phyloP scores from a whole-genome alignment of 1,284 basidiomycete genomes.

The Naganishia albida region DNA sequence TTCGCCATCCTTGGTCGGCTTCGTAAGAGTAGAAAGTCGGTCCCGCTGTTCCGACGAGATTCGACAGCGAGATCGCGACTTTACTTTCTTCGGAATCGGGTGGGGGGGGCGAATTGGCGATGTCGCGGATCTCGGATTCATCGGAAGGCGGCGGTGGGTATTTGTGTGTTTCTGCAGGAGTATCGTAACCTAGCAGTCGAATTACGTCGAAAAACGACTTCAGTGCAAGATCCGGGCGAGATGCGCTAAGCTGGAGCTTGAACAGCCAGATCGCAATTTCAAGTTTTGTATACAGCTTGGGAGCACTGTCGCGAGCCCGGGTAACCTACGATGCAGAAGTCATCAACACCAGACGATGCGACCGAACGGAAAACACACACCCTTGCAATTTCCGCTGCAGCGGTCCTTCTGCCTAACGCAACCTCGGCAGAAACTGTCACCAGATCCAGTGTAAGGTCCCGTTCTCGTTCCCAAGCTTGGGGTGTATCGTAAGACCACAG shows the following conservation, averaged over 20 bases:
- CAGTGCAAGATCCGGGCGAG: slow-evolving; percentile 12
- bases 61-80: slow-evolving; percentile 11
- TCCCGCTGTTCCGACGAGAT: slow-evolving; percentile 6
- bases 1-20: slow-evolving; percentile 16
- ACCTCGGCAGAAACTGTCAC: slow-evolving; percentile 19
- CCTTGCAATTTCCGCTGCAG: slow-evolving; percentile 10
- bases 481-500: slow-evolving; percentile 12
- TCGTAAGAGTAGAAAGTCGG: slow-evolving; percentile 20
- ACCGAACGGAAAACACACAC: neutral
- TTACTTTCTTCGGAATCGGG: slow-evolving; percentile 17
- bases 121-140: slow-evolving; percentile 3
- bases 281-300: slow-evolving; percentile 7
- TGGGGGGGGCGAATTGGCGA: neutral
- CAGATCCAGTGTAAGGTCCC: slow-evolving; percentile 19
- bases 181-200: slow-evolving; percentile 21
- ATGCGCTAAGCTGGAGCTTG: slow-evolving; percentile 19
- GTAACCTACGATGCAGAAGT: slow-evolving; percentile 1
- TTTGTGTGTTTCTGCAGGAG: neutral
- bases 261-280: slow-evolving; percentile 26
- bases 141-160: slow-evolving; percentile 2
- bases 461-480: slow-evolving; percentile 15
- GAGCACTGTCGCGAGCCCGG: slow-evolving; percentile 8
- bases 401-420: slow-evolving; percentile 16
- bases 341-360: neutral
- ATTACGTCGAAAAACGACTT: slow-evolving; percentile 16